These are phyloP conservation scores for Lachnellula hyalina DNA, from an alignment of 2,329 filamentous ascomycete genomes.

Conservation along the genomic window DNA sequence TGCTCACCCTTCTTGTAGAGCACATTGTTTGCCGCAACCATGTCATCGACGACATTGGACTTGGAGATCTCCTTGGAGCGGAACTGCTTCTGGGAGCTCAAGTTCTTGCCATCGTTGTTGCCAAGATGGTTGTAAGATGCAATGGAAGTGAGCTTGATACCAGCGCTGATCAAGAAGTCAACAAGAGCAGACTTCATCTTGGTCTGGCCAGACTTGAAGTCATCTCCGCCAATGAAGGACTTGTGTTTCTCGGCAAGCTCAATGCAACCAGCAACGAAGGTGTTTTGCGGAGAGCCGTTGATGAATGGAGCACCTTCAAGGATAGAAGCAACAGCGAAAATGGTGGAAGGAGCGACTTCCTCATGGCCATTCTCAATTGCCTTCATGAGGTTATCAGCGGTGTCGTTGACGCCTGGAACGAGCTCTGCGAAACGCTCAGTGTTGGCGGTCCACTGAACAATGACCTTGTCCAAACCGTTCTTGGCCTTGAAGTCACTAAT, in stretches of 20 bases:
- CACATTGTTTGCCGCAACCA: conserved; percentile 92
- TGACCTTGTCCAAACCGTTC: conserved; percentile 86
- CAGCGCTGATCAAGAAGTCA: conserved; percentile 96
- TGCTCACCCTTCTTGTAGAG: conserved; percentile 91
- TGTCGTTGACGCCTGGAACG: conserved; percentile 87
- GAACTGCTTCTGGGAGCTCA: conserved; percentile 97
- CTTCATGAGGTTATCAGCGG: conserved; percentile 85
- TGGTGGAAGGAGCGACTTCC: conserved; percentile 90
- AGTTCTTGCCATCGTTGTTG: conserved; percentile 99
- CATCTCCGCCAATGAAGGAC: conserved; percentile 92
- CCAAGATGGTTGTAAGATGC: conserved; percentile 99
- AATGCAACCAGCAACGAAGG: conserved; percentile 90
- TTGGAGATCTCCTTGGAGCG: conserved; percentile 99
- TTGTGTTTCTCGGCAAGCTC: conserved; percentile 80
- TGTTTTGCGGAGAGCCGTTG: conserved; percentile 99
- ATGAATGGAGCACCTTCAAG: conserved; percentile 90
- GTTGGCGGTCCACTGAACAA: conserved; percentile 98
- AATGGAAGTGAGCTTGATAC: conserved; percentile 98
- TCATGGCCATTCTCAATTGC: conserved; percentile 81
- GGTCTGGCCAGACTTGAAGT: conserved; percentile 99
- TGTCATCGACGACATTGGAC: conserved; percentile 98
- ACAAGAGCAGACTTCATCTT: conserved; percentile 99
- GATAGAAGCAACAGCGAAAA: conserved; percentile 93
- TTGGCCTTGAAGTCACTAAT: conserved; percentile 77
- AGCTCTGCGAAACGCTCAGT: conserved; percentile 95